Evolutionary conservation across 2,329 filamentous ascomycete genomes (phyloP), one percentile per base, ranked within the genome.

Genomic region (Huntiella bhutanensis): DNA sequence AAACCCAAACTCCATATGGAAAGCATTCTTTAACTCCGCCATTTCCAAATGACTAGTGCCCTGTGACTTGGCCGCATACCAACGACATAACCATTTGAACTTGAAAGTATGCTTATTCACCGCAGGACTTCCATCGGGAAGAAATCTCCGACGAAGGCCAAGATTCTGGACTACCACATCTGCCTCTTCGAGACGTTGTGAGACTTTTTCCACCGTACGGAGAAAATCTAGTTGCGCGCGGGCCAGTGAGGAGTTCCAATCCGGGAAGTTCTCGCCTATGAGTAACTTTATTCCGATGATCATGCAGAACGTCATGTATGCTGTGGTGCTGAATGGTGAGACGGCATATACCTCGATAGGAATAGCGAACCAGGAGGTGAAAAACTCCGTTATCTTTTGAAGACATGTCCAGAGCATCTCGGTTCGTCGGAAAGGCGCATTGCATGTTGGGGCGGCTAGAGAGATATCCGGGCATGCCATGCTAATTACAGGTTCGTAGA

Each of bases 61-160:
- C 0, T 53, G 47, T 2, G 53, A 45, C 46, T 53, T 57, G 10
- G 52, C 51, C 3, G 55, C 2, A 38, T 59, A 65, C 64, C 63
- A 66, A n/a, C 61, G 58, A 13, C 58, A 52, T 12, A 65, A 60
- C 63, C 62, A 65, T 1, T 59, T 54, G 4, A 62, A 45, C 48
- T 62, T 64, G 43, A 59, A 59, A 35, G 55, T 55, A 32, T 59
- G 59, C 38, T 58, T 56, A 1, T 54, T 46, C 45, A 62, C 54
- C 1, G 58, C 50, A 5, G 57, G 55, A 32, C 54, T 57, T 2
- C 56, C 59, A 2, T 59, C 58, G 8, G 58, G 55, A 8, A 60
- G 50, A 0, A 59, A 48, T 0, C 58, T 52, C 0, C 55, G 52
- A 12, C 55, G 51, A 7, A 57, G 53, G 3, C 53, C 54, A 1